Conservation (phyloP, 352 stramenopile genomes). For the Saprolegnia diclina region DNA sequence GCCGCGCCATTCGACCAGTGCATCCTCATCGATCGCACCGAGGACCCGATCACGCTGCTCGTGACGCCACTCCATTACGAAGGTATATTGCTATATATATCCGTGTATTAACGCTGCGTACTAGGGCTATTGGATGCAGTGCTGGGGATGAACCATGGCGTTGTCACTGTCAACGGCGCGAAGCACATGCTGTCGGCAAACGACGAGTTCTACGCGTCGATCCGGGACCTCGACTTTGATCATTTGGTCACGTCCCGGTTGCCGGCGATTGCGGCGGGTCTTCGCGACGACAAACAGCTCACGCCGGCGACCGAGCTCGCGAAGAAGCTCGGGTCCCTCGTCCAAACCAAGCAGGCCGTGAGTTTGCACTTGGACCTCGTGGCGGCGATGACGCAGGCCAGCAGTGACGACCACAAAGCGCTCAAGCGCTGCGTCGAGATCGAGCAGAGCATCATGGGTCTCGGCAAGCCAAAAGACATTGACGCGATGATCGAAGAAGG, state of each 20-base stretch:
- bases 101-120: background rate
- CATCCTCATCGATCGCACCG: conserved; percentile 67
- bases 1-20: conserved; percentile 41
- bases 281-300: conserved; percentile 26
- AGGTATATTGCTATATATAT: conserved; percentile 23
- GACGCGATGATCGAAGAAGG: conserved; percentile 65
- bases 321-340: conserved; percentile 58
- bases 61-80: conserved; percentile 83
- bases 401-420: conserved; percentile 47
- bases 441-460: conserved; percentile 76
- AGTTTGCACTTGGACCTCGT: conserved; percentile 62
- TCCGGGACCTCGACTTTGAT: conserved; percentile 80
- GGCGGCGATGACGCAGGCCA: conserved; percentile 43
- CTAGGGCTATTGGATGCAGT: conserved; percentile 55
- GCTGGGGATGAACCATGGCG: conserved; percentile 63
- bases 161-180: conserved; percentile 53
- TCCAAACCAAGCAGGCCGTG: conserved; percentile 67
- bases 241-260: conserved; percentile 33
- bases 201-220: conserved; percentile 64
- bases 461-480: conserved; percentile 53
- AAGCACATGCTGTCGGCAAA: conserved; percentile 62
- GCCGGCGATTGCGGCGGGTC: conserved; percentile 30
- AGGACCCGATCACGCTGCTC: conserved; percentile 75
- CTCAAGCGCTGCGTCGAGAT: conserved; percentile 65
- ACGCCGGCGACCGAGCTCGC: conserved; percentile 46